Conservation (phyloP, 169 alveolate genomes). For the Eimeria necatrix region DNA sequence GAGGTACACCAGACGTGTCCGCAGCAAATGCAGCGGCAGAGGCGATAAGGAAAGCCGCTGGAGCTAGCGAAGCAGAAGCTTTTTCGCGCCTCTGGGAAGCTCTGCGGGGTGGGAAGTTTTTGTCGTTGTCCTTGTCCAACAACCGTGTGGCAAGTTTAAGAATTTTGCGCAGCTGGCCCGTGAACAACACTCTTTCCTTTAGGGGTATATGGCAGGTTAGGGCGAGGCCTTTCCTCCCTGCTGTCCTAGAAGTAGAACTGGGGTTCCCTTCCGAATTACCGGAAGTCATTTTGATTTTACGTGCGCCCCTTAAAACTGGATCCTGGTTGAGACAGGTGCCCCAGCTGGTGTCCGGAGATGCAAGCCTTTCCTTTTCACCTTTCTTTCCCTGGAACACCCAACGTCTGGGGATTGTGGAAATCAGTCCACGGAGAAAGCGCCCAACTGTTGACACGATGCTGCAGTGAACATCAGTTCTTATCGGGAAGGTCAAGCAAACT, state of each 20-base stretch:
- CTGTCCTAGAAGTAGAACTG: slow-evolving; percentile 25
- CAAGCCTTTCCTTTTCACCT: slow-evolving; percentile 47
- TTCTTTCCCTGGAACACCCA: slow-evolving; percentile 55
- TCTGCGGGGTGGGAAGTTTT: background rate
- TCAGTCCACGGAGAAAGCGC: background rate
- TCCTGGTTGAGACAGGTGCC: slow-evolving; percentile 49
- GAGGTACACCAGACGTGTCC: background rate
- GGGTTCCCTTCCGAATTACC: slow-evolving; percentile 43
- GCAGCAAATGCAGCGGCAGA: slow-evolving; percentile 41
- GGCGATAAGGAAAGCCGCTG: slow-evolving; percentile 40
- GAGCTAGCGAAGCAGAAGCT: slow-evolving; percentile 34
- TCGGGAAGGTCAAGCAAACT: too few relatives aligned
- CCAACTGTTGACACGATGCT: slow-evolving; percentile 28
- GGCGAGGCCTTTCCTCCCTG: slow-evolving; percentile 24
- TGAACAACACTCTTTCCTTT: background rate
- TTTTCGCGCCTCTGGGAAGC: slow-evolving; percentile 33
- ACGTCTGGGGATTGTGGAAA: slow-evolving; percentile 24
- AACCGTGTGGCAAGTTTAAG: slow-evolving; percentile 43
- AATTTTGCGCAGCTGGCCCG: background rate
- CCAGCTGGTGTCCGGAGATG: slow-evolving; percentile 36
- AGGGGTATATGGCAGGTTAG: slow-evolving; percentile 68
- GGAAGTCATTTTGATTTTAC: slow-evolving; percentile 47
- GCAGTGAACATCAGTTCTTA: background rate
- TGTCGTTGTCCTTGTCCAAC: slow-evolving; percentile 32
- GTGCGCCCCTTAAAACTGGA: slow-evolving; percentile 41